Conservation (phyloP, 805 yeast species). For the Cyberlindnera meyerae region DNA sequence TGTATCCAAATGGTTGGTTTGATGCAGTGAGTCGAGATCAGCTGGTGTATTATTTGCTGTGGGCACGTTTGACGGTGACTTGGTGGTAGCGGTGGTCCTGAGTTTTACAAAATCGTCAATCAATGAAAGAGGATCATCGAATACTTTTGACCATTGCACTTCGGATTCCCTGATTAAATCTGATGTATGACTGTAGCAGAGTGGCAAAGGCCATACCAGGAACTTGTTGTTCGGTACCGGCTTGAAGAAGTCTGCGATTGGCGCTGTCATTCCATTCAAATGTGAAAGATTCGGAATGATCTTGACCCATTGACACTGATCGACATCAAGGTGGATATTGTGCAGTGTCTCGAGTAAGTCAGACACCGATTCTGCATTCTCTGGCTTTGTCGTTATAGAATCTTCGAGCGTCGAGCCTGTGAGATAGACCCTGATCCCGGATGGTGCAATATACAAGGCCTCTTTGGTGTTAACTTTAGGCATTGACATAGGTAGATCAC, state of each 20-base stretch:
- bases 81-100: slow-evolving; percentile 33
- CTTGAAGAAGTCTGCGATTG: slow-evolving; percentile 49
- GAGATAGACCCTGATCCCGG: slow-evolving; percentile 47
- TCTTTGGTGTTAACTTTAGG: slow-evolving; percentile 24
- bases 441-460: slow-evolving; percentile 49
- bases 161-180: not conserved
- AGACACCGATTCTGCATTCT: slow-evolving; percentile 33
- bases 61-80: slow-evolving; percentile 30
- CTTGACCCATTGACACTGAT: slow-evolving; percentile 50
- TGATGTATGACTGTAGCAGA: slow-evolving; percentile 56
- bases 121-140: slow-evolving; percentile 28
- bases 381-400: slow-evolving; percentile 38
- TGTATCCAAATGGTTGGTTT: slow-evolving; percentile 5
- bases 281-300: slow-evolving; percentile 64
- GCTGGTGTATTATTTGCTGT: slow-evolving; percentile 25
- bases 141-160: not conserved
- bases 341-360: slow-evolving; percentile 36
- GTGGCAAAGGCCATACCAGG: slow-evolving; percentile 67
- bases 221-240: slow-evolving; percentile 49
- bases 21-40: slow-evolving; percentile 5
- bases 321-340: slow-evolving; percentile 18
- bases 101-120: slow-evolving; percentile 36
- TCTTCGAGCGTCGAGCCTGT: slow-evolving; percentile 31
- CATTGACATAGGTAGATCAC: slow-evolving; percentile 14
- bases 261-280: slow-evolving; percentile 63